These are phyloP conservation scores for Gentiana straminea DNA, from an alignment of 257 asterid species.

Conservation along the genomic window DNA sequence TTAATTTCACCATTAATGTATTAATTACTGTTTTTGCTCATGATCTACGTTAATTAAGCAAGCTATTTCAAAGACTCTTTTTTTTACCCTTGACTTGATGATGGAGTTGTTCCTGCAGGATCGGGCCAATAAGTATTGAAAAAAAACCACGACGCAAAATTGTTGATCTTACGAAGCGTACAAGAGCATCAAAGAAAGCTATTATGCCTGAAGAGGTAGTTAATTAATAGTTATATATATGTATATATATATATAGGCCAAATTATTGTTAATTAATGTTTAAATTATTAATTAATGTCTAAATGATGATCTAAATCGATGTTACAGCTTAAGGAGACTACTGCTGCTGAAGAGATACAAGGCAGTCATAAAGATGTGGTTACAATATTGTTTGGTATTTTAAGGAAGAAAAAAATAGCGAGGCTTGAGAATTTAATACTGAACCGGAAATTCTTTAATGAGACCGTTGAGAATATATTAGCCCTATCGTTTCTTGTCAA, in stretches of 20 bases:
- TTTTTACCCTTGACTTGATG: no score
- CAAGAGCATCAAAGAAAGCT: conserved; percentile 42
- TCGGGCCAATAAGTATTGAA: conserved; percentile 89
- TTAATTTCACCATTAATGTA: neutral
- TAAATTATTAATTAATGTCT: neutral
- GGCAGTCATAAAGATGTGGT: conserved; percentile 93
- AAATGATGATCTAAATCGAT: neutral
- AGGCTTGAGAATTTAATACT: conserved; percentile 64
- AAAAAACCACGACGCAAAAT: conserved; percentile 70
- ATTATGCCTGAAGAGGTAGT: conserved; percentile 73
- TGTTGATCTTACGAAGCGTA: conserved; percentile 44
- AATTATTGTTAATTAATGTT: neutral
- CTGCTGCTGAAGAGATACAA: conserved; percentile 40
- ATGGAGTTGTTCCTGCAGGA: conserved; percentile 29
- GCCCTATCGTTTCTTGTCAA: conserved; percentile 77
- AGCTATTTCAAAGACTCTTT: neutral
- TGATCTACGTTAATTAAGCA: neutral
- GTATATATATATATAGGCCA: no score
- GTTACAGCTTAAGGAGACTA: conserved; percentile 43
- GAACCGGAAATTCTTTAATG: conserved; percentile 70
- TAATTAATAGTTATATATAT: neutral
- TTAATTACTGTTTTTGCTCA: conserved; percentile 3
- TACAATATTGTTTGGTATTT: conserved; percentile 48
- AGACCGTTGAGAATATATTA: conserved; percentile 89
- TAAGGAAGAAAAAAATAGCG: conserved; percentile 49